Percentiles rank a stretch among this genome's conserved stretches.
These are phyloP conservation scores for Metschnikowia cerradonensis DNA, from an alignment of 805 yeast species.

Conservation along the genomic window DNA sequence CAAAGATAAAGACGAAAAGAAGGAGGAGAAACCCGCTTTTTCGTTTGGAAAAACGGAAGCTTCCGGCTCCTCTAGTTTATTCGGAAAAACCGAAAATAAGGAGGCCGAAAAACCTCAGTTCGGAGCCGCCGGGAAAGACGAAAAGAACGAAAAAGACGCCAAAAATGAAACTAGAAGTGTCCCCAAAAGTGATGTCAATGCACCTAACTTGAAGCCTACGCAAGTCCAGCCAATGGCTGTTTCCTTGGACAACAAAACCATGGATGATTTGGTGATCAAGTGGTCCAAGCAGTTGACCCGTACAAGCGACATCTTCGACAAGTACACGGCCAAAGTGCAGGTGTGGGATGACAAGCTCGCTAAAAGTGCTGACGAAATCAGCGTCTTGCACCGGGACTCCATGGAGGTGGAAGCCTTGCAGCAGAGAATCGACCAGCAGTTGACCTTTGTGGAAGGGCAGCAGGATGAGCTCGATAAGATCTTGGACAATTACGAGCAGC, in stretches of 20 bases:
- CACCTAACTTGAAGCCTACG: conserved; percentile 43
- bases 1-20: conserved; percentile 16
- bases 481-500: conserved; percentile 77
- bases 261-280: conserved; percentile 86
- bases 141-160: conserved; percentile 21
- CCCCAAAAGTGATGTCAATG: conserved; percentile 11
- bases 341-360: conserved; percentile 85
- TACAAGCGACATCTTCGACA: conserved; percentile 68
- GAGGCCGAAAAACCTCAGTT: conserved; percentile 17
- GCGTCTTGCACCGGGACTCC: conserved; percentile 72
- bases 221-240: conserved; percentile 63
- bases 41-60: background rate
- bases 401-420: conserved; percentile 82
- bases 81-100: conserved; percentile 10
- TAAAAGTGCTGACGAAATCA: conserved; percentile 79
- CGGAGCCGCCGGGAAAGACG: conserved; percentile 9
- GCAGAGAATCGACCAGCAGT: conserved; percentile 78
- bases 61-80: conserved; percentile 7
- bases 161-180: conserved; percentile 15
- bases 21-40: conserved; percentile 7
- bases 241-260: conserved; percentile 81
- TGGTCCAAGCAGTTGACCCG: conserved; percentile 86
- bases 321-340: conserved; percentile 69
- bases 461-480: conserved; percentile 86
- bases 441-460: conserved; percentile 82